phyloP scores from a whole-genome alignment of 306 rosid species.

The Quercus glauca region DNA sequence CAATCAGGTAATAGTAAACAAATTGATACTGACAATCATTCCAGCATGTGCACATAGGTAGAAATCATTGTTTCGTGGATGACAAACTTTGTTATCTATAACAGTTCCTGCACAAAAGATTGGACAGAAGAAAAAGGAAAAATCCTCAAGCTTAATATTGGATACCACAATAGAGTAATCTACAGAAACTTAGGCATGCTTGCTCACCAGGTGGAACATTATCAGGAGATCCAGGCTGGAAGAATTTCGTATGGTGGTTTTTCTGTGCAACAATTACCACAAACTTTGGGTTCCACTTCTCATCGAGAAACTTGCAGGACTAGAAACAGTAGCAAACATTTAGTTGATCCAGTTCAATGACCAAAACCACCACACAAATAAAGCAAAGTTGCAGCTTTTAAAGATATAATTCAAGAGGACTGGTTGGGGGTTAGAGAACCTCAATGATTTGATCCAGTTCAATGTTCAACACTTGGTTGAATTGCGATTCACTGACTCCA shows the following conservation, averaged over 20 bases:
- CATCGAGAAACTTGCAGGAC: constrained; percentile 90
- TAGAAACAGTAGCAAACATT: constrained; percentile 1
- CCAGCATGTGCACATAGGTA: constrained; percentile 96
- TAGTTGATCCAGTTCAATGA: neutral
- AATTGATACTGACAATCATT: constrained; percentile 69
- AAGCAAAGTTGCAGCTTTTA: neutral
- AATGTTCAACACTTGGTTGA: constrained; percentile 79
- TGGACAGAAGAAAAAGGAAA: neutral
- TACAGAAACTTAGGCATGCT: neutral
- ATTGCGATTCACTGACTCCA: constrained; percentile 92
- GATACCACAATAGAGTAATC: neutral
- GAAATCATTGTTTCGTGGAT: constrained; percentile 83
- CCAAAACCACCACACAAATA: too few relatives aligned
- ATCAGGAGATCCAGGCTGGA: constrained; percentile 67
- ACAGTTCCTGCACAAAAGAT: constrained; percentile 59
- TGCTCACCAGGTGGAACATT: constrained; percentile 82
- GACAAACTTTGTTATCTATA: constrained; percentile 85
- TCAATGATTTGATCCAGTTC: constrained; percentile 79
- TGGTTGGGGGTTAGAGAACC: constrained; percentile 34
- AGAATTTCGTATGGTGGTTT: constrained; percentile 89
- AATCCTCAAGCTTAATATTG: neutral
- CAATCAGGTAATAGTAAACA: neutral
- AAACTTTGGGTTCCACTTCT: constrained; percentile 79
- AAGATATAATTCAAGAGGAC: neutral
- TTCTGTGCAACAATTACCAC: constrained; percentile 85